These are phyloP conservation scores for Tuber umbilicatum DNA, from an alignment of 495 filamentous ascomycete genomes.

Conservation along the genomic window DNA sequence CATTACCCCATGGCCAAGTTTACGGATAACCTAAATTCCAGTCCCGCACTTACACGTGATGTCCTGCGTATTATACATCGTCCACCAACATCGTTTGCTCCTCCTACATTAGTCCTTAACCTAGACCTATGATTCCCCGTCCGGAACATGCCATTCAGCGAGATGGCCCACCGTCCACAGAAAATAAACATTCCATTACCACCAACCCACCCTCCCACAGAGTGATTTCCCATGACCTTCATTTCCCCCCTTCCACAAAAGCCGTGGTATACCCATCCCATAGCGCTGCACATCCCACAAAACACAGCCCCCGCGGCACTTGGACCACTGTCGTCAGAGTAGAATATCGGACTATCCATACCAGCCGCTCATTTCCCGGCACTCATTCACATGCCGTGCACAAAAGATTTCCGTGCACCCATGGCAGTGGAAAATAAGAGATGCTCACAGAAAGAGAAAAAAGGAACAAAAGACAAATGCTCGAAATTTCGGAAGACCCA, in stretches of 20 bases:
- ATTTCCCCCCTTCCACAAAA: neutral
- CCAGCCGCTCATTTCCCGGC: neutral
- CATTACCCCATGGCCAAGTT: neutral
- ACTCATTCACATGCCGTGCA: neutral
- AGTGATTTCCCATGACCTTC: neutral
- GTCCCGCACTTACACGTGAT: neutral
- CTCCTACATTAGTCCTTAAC: too few relatives aligned
- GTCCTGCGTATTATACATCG: neutral
- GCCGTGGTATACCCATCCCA: neutral
- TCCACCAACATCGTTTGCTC: neutral
- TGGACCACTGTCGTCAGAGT: too few relatives aligned
- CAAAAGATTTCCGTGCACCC: too few relatives aligned
- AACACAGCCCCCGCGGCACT: neutral
- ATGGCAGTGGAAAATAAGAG: neutral
- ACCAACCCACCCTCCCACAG: neutral
- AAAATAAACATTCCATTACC: neutral
- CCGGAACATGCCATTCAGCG: neutral
- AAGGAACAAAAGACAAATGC: neutral
- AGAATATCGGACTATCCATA: neutral
- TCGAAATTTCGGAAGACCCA: too few relatives aligned
- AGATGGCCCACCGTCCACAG: neutral
- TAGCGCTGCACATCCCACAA: neutral
- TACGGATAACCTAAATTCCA: neutral
- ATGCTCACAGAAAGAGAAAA: neutral
- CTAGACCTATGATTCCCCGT: neutral